Percentiles rank a stretch among this genome's conserved stretches.
Evolutionary conservation across 441 rosid species (phyloP).

Genomic region (Omphalea diandra): DNA sequence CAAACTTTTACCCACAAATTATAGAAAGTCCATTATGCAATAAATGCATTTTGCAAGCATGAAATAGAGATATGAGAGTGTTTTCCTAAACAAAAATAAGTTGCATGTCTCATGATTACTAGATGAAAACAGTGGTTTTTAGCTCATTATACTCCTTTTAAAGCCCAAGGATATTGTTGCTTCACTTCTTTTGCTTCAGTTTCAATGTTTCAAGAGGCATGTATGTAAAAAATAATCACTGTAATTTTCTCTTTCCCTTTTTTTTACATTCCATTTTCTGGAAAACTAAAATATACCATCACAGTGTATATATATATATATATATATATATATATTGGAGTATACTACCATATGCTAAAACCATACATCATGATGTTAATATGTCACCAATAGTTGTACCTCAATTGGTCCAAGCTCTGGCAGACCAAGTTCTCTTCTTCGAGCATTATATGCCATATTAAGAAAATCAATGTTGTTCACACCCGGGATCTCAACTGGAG

Average conservation of each 20-base stretch:
- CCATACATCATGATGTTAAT: neutral
- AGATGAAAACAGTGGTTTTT: neutral
- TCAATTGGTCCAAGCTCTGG: constrained; percentile 89
- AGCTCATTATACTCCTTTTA: neutral
- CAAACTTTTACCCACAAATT: constrained; percentile 1
- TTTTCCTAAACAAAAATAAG: neutral
- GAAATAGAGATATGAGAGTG: neutral
- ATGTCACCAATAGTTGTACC: constrained; percentile 35
- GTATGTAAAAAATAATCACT: too few relatives aligned
- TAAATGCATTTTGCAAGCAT: neutral
- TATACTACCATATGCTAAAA: neutral
- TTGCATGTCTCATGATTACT: neutral
- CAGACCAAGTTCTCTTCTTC: constrained; percentile 64
- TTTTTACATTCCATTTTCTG: too few relatives aligned
- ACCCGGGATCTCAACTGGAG: constrained; percentile 95
- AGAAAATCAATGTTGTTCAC: constrained; percentile 87
- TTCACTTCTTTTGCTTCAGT: neutral
- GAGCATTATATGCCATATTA: constrained; percentile 93
- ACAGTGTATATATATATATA: too few relatives aligned
- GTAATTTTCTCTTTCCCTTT: too few relatives aligned
- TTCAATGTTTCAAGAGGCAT: too few relatives aligned
- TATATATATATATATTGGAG: neutral
- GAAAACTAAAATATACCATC: neutral
- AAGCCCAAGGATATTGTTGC: neutral
- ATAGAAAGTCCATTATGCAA: neutral